Conservation (phyloP, 306 rosid species). For the Medicago ruthenica region DNA sequence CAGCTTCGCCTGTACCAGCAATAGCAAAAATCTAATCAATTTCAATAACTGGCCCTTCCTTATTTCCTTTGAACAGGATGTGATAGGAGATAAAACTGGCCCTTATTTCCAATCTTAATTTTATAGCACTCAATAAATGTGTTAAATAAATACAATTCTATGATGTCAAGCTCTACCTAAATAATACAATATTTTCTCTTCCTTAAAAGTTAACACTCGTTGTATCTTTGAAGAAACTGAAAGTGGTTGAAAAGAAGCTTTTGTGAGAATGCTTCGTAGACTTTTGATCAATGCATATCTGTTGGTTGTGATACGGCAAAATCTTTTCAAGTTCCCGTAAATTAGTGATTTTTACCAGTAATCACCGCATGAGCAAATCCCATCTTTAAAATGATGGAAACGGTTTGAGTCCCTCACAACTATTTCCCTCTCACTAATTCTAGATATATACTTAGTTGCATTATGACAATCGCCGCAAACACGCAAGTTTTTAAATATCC, state of each 20-base stretch:
- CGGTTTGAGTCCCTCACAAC: conserved; percentile 32
- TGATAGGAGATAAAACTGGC: no score
- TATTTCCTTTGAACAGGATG: no score
- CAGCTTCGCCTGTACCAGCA: no score
- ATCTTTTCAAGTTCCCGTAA: conserved; percentile 25
- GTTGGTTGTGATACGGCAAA: background rate
- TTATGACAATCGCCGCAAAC: conserved; percentile 33
- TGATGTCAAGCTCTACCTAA: no score
- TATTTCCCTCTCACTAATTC: conserved; percentile 33
- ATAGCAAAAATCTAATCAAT: no score
- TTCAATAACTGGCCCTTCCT: no score
- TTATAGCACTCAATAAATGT: no score
- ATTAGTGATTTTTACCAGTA: conserved; percentile 20
- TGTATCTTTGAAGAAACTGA: background rate
- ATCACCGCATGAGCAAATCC: conserved; percentile 30
- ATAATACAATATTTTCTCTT: background rate
- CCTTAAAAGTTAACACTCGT: background rate
- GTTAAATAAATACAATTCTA: no score
- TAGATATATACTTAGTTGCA: conserved; percentile 29
- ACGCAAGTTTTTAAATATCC: conserved; percentile 33
- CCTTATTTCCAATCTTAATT: no score
- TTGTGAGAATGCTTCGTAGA: background rate
- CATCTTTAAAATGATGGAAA: conserved; percentile 35
- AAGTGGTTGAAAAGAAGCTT: background rate
- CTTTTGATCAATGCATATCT: background rate